Evolutionary conservation across 2,329 filamentous ascomycete species (phyloP), one percentile per base, ranked within the genome.

Genomic region (Sporothrix protearum): DNA sequence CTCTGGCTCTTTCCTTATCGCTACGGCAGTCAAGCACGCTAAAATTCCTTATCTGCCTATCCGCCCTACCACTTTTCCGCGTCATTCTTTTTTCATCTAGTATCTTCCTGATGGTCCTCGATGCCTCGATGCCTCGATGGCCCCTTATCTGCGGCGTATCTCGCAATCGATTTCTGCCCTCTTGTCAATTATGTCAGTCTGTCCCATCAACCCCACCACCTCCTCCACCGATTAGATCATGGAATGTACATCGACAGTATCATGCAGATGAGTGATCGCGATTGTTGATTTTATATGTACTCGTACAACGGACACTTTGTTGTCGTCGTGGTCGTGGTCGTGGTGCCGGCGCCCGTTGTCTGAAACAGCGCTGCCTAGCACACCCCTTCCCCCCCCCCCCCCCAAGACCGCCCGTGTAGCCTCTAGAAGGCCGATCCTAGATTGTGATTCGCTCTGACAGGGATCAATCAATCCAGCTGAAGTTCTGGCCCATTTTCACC

Each of bases 311-410:
- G 59, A 64, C 36, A 64, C 36, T 64, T 9, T 64, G 59, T 22
- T 45, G 19, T 28, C 10, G 42, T 28, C 16, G 63, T 30, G 16
- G 55, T 66, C 12, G n/a, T 42, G 12, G n/a, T 64, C 14, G 4
- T 66, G n/a, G n/a, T n/a, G n/a, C n/a, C n/a, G 63, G 16, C 19
- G 42, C 39, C 63, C 16, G 25, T 10, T 19, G 42, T 47, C 63
- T 66, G 63, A 66, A 66, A 66, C 42, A 66, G 25, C 45, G 63
- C 42, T 66, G 63, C 63, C 63, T 66, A 66, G 63, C 28, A 22
- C 47, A 51, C 22, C 7, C 51, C 47, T 16, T 19, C 16, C 22
- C 47, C 22, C 19, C 19, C 49, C 49, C 16, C 22, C 49, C 19
- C 22, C 49, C 49, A 28, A 53, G 49, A 25, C 49, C 12, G 36